A percentile compares a stretch with the other conserved stretches of the same genome.
These are phyloP conservation scores for Xylaria sp. DNA, from an alignment of 2,329 filamentous ascomycete species.

Conservation along the genomic window DNA sequence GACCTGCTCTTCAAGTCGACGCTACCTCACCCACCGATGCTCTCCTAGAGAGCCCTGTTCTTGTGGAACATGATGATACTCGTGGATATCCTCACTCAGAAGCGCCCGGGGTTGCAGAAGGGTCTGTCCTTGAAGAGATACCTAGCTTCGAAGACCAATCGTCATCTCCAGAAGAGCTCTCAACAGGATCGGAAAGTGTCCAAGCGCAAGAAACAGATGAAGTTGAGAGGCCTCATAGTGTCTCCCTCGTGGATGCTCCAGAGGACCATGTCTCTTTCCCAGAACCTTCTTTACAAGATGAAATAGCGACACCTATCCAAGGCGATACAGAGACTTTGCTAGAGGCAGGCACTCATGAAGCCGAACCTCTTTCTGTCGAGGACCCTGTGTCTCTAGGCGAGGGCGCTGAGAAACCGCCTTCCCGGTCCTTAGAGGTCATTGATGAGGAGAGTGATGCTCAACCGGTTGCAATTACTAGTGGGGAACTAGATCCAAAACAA, in stretches of 20 bases:
- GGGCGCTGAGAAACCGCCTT: background rate
- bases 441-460: background rate
- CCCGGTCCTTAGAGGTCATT: background rate
- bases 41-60: background rate
- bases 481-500: background rate
- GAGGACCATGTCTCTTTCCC: background rate
- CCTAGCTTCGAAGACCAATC: background rate
- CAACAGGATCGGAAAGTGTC: background rate
- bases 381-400: background rate
- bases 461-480: background rate
- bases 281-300: background rate
- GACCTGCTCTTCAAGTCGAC: background rate
- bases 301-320: background rate
- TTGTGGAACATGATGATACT: background rate
- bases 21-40: background rate
- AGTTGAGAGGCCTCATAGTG: background rate
- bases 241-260: background rate
- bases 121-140: background rate
- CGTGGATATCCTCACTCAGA: background rate
- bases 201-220: background rate
- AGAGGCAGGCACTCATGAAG: background rate
- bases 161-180: background rate
- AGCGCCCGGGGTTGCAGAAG: background rate
- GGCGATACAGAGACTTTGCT: background rate
- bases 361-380: background rate